Evolutionary conservation across 2,329 filamentous ascomycete species (phyloP), one percentile per base, ranked within the genome.

Genomic region (Phaeosphaeriaceae sp.): DNA sequence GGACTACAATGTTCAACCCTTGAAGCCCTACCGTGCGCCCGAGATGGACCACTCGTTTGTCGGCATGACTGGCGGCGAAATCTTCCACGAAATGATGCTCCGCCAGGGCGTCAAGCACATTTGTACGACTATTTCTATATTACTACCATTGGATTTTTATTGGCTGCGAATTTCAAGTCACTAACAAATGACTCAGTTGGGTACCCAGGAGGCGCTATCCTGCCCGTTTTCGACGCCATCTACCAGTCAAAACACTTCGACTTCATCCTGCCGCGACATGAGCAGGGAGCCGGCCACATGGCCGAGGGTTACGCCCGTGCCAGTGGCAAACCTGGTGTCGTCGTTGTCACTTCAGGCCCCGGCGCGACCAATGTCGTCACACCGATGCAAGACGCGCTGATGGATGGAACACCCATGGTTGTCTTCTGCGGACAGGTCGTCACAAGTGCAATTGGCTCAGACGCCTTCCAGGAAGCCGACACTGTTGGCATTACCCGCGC

Each of bases 61-160:
- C 74, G 94, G 94, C 63, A 94, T 93, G 85, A 96, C 88, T 50
- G 94, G 95, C 75, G 95, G 95, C 75, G 90, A 97, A 80, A 97
- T 98, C 70, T 97, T 98, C 80, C 93, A 98, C 79, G 94, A 98
- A 82, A 98, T 98, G 94, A 97, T 99, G 93, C 85, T 96, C 61
- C 86, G 94, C 74, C 91, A 94, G 70, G 87, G 85, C 69, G 94
- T 99, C 56, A 95, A 97, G 83, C 92, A 97, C 78, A 87, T 98
- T 74, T 98, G 92, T 96, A 85, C 76, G 92, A 89, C 54, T 68
- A 36, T 17, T 49, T 47, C 42, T 48, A 51, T 48, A 52, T 62
- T 53, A 40, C 47, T 44, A 49, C 40, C 41, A 45, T 41, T 48
- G n/a, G 15, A 21, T 5, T 21, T 17, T 27, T 51, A 10, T 25